These are phyloP conservation scores for Capsicum chinense DNA, from an alignment of 257 asterid genomes.

Conservation along the genomic window DNA sequence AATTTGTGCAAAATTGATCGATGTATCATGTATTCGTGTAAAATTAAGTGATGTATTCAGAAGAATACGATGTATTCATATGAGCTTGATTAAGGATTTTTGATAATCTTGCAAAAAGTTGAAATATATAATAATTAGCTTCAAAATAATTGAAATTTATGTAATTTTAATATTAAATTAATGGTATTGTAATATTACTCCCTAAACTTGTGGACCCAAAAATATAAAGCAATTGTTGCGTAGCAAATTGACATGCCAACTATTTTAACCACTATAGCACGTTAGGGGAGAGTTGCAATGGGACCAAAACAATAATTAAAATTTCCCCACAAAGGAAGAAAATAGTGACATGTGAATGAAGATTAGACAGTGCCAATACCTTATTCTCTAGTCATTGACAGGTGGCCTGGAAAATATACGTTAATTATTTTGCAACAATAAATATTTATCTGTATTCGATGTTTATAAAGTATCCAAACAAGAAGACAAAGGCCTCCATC, in stretches of 20 bases:
- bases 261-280: constrained; percentile 16
- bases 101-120: too few species aligned
- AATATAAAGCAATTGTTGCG: not conserved
- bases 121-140: too few species aligned
- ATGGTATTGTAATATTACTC: not conserved
- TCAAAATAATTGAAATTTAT: too few species aligned
- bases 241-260: constrained; percentile 10
- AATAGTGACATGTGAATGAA: not conserved
- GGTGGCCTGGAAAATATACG: not conserved
- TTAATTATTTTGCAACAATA: not conserved
- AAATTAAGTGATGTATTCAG: too few species aligned
- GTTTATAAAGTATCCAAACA: not conserved
- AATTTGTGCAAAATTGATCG: too few species aligned
- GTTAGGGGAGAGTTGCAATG: not conserved
- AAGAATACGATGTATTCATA: too few species aligned
- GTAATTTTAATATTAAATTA: too few species aligned
- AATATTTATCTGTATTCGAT: not conserved
- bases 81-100: too few species aligned
- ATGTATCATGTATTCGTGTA: too few species aligned
- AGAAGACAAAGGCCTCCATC: not conserved
- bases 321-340: constrained; percentile 10
- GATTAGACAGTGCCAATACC: not conserved
- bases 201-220: not conserved
- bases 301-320: constrained; percentile 22
- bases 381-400: constrained; percentile 4